Evolutionary conservation across 2,329 filamentous ascomycete genomes (phyloP), one percentile per base, ranked within the genome.

Genomic region (Pestalotiopsis sp.): DNA sequence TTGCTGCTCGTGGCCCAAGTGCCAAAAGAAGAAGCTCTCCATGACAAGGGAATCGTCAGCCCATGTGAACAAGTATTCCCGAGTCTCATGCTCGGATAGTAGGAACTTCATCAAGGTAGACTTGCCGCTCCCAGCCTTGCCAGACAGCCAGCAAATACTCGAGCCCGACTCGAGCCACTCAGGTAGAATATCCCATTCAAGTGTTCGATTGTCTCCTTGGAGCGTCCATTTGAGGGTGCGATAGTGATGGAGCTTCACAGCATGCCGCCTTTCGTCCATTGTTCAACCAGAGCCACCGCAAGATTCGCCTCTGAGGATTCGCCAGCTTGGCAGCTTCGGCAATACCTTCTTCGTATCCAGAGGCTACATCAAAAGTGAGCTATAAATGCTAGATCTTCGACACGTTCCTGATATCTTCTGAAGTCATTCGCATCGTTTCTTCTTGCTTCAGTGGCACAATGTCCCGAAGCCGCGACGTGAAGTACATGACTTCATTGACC

Each of bases 181-280:
- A 3, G 62, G 26, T 1, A 62, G 22, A 35, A 38, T 17, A 30
- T 59, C 57, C 20, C 57, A 59, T 26, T 35, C 20, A 24, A 13
- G 24, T 22, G 3, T 10, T 59, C 6, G 11, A 3, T 6, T 17
- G 10, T 9, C 20, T 38, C 6, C 14, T 26, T 4, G 26, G 26
- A 59, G 22, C 1, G 57, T 22, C 24, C 57, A 59, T 35, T 59
- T 17, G 2, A 59, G 39, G 9, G 55, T 66, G 22, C 39, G 10
- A 26, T 26, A 26, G n/a, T 22, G 11, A 55, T 66, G 65, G 2
- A 52, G 48, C 3, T 44, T 44, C 24, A 66, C 26, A 24, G 40
- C 13, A 24, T 66, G 38, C 60, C 55, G 20, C 24, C 65, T 60
- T 13, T 66, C 56, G 30, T 66, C 65, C 17, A 66, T 66, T 7